These are phyloP conservation scores for Trichophyton equinum DNA, from an alignment of 2,329 filamentous ascomycete genomes.

Conservation along the genomic window DNA sequence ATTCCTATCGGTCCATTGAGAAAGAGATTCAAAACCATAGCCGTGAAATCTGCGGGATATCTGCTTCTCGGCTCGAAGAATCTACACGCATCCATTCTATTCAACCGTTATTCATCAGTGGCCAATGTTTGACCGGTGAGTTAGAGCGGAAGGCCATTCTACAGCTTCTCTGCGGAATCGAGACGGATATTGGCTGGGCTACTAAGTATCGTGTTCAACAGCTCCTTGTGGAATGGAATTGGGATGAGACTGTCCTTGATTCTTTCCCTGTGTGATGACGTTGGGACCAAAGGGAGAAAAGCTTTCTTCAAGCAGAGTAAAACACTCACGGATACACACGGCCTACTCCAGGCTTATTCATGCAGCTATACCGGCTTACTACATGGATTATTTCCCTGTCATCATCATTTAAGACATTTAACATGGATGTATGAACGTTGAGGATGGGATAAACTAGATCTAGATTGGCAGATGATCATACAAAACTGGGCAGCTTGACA, in stretches of 20 bases:
- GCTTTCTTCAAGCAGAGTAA: not conserved
- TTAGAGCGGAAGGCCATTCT: constrained; percentile 45
- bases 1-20: constrained; percentile 47
- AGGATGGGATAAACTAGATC: too few relatives aligned
- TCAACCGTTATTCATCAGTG: constrained; percentile 51
- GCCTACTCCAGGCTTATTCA: not conserved
- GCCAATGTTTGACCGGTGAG: constrained; percentile 45
- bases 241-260: constrained; percentile 11
- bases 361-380: not conserved
- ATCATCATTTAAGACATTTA: not conserved
- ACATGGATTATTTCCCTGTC: not conserved
- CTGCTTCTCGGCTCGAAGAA: constrained; percentile 44
- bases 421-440: not conserved
- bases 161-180: constrained; percentile 44
- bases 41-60: constrained; percentile 50
- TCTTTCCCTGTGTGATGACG: not conserved
- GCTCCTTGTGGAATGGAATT: constrained; percentile 33
- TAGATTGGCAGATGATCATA: too few relatives aligned
- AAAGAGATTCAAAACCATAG: constrained; percentile 45
- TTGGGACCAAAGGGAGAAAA: not conserved
- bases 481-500: too few relatives aligned
- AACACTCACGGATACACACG: not conserved
- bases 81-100: constrained; percentile 48
- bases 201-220: constrained; percentile 49
- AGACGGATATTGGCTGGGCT: constrained; percentile 52